These are phyloP conservation scores for Epichloe elymi DNA, from an alignment of 2,329 filamentous ascomycete genomes.

Conservation along the genomic window DNA sequence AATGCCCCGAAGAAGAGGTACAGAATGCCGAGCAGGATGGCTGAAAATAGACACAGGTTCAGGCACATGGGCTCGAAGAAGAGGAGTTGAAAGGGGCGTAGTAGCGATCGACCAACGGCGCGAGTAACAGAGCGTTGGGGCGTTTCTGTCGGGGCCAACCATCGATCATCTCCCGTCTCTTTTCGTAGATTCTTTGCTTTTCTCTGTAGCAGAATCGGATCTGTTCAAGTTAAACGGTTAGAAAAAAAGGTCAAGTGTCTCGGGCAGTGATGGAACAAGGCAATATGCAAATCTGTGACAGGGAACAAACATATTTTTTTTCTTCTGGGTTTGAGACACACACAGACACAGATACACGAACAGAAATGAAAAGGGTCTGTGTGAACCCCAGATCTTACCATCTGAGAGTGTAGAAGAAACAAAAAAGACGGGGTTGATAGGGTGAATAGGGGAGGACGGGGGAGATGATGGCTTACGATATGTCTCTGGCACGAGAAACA, in stretches of 20 bases:
- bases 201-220: constrained; percentile 55
- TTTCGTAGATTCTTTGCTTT: constrained; percentile 60
- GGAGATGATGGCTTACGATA: constrained; percentile 40
- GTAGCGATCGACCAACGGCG: constrained; percentile 45
- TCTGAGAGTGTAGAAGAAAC: not conserved
- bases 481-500: constrained; percentile 72
- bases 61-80: constrained; percentile 76
- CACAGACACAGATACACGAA: not conserved
- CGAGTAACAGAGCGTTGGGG: constrained; percentile 50
- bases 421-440: not conserved
- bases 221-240: constrained; percentile 15
- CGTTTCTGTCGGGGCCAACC: constrained; percentile 66
- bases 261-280: not conserved
- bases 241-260: not conserved
- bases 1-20: constrained; percentile 92
- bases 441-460: not conserved
- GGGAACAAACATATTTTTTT: not conserved
- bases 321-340: not conserved
- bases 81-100: constrained; percentile 68
- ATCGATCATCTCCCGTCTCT: constrained; percentile 65
- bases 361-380: not conserved
- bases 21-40: constrained; percentile 72
- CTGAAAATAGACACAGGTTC: constrained; percentile 68
- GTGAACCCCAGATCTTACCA: not conserved
- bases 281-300: not conserved